These are phyloP conservation scores for Croton setiger DNA, from an alignment of 441 rosid species.

Conservation along the genomic window DNA sequence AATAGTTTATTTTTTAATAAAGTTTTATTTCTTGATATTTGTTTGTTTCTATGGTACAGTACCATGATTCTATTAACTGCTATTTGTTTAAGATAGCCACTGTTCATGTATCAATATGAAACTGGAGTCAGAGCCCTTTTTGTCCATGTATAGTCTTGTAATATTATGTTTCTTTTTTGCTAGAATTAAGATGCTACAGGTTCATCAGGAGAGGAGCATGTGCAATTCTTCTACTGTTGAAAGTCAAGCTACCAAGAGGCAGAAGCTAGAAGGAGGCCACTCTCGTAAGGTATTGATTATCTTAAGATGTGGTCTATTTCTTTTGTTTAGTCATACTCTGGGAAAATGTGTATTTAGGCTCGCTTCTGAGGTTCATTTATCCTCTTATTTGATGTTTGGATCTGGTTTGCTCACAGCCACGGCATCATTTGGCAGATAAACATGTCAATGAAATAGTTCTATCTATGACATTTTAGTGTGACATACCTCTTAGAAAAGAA, in stretches of 20 bases:
- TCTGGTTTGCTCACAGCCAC: no score
- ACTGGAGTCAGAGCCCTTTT: slow-evolving; percentile 11
- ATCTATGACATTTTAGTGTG: neutral
- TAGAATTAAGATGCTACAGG: slow-evolving; percentile 50
- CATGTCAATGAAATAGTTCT: slow-evolving; percentile 7
- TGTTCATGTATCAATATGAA: neutral
- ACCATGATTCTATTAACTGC: neutral
- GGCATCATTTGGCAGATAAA: no score
- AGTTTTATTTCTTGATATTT: no score
- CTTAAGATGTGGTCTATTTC: neutral
- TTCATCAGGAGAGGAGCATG: slow-evolving; percentile 38
- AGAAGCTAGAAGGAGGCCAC: slow-evolving; percentile 89
- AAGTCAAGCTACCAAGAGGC: slow-evolving; percentile 91
- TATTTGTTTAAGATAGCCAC: neutral
- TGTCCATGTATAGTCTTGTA: neutral
- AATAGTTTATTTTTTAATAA: no score
- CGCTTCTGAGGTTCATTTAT: neutral
- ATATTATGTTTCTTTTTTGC: slow-evolving; percentile 15
- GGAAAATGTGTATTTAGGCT: slow-evolving; percentile 1
- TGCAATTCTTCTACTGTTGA: slow-evolving; percentile 54
- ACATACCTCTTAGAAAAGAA: slow-evolving; percentile 11
- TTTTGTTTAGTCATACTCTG: slow-evolving; percentile 11
- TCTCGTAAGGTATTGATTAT: slow-evolving; percentile 51
- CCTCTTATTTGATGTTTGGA: neutral
- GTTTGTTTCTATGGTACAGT: slow-evolving; percentile 3